Evolutionary conservation across 2,329 filamentous ascomycete genomes (phyloP).

Genomic region (Onygenales sp.): DNA sequence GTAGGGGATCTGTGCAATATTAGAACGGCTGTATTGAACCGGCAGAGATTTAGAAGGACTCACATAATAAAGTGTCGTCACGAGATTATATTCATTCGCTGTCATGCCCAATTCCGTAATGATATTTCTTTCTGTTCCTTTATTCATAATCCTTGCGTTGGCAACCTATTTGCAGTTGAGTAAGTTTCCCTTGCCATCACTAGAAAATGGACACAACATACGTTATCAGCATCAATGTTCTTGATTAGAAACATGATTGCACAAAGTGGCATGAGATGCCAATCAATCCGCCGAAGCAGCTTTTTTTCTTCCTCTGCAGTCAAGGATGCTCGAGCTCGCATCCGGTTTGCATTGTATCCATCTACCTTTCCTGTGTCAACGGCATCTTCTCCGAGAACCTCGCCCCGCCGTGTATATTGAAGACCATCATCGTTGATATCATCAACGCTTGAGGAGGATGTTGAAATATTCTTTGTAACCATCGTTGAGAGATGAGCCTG

Average conservation of each 20-base stretch:
- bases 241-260: slow-evolving; percentile 23
- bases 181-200: not conserved
- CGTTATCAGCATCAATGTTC: slow-evolving; percentile 23
- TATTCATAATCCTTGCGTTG: not conserved
- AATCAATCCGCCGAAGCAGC: slow-evolving; percentile 35
- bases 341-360: slow-evolving; percentile 24
- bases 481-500: no score
- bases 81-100: slow-evolving; percentile 33
- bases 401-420: slow-evolving; percentile 15
- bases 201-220: slow-evolving; percentile 5
- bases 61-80: slow-evolving; percentile 31
- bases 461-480: not conserved
- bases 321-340: slow-evolving; percentile 22
- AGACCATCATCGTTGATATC: slow-evolving; percentile 1
- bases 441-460: not conserved
- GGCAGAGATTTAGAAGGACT: slow-evolving; percentile 4
- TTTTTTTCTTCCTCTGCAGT: slow-evolving; percentile 37
- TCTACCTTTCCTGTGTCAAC: slow-evolving; percentile 9
- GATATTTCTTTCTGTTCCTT: slow-evolving; percentile 19
- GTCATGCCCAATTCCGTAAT: slow-evolving; percentile 32
- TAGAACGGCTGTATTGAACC: not conserved
- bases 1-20: no score
- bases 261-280: slow-evolving; percentile 34
- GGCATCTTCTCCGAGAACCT: slow-evolving; percentile 8
- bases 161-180: not conserved